phyloP scores from a whole-genome alignment of 805 yeast genomes.

The Metschnikowia hibisci region DNA sequence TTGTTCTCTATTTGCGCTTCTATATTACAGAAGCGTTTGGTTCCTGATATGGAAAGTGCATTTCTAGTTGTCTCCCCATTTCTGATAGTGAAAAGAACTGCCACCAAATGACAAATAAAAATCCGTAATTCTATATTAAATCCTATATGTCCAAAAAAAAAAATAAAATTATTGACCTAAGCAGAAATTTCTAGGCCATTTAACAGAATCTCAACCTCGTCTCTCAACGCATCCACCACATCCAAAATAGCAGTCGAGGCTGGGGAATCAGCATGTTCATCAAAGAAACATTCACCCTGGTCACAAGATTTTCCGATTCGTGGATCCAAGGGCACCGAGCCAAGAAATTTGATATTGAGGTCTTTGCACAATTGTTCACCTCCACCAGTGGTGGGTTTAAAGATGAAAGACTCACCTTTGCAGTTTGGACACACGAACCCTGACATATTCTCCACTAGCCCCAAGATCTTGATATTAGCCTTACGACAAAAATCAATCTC shows the following conservation, averaged over 20 bases:
- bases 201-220: slow-evolving; percentile 40
- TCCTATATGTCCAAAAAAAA: no score
- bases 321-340: slow-evolving; percentile 94
- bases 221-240: slow-evolving; percentile 72
- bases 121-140: no score
- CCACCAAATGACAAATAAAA: no score
- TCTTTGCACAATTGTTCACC: slow-evolving; percentile 83
- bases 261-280: slow-evolving; percentile 84
- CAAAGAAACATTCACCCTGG: slow-evolving; percentile 77
- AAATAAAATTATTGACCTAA: not conserved
- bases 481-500: slow-evolving; percentile 93
- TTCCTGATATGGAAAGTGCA: no score
- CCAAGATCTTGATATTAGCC: slow-evolving; percentile 81
- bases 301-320: slow-evolving; percentile 90
- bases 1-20: no score
- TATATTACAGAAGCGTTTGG: no score
- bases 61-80: no score
- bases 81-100: no score
- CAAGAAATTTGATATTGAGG: slow-evolving; percentile 71
- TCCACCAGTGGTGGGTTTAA: slow-evolving; percentile 96
- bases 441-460: slow-evolving; percentile 95
- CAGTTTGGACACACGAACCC: slow-evolving; percentile 98
- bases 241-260: slow-evolving; percentile 82
- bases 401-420: slow-evolving; percentile 82
- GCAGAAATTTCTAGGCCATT: slow-evolving; percentile 15